Percentiles rank a stretch among this genome's conserved stretches.
Evolutionary conservation across 306 rosid species (phyloP).

Genomic region (Pachyrhizus erosus): DNA sequence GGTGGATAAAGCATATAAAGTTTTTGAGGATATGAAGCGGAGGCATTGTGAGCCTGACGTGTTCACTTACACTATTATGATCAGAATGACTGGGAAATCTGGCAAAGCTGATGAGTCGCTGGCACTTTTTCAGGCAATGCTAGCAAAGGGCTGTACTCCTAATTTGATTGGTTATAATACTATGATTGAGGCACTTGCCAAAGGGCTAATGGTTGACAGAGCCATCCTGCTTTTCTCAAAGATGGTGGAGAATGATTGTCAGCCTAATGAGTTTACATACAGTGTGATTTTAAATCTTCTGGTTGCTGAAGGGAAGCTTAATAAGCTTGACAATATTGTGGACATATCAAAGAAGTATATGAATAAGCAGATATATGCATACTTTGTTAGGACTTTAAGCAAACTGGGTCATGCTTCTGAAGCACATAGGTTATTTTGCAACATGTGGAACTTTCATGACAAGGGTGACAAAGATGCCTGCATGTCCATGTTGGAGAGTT

Average conservation of each 20-base stretch:
- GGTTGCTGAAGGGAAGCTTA: conserved; percentile 78
- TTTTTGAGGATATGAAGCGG: conserved; percentile 86
- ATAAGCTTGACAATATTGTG: conserved; percentile 70
- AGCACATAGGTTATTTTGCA: conserved; percentile 91
- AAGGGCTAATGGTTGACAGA: conserved; percentile 78
- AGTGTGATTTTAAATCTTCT: conserved; percentile 73
- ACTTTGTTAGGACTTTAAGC: conserved; percentile 77
- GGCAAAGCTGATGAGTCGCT: conserved; percentile 66
- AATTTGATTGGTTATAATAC: conserved; percentile 81
- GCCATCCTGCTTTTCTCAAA: conserved; percentile 68
- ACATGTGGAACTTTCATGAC: conserved; percentile 85
- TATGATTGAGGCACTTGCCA: conserved; percentile 81
- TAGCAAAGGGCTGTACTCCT: conserved; percentile 66
- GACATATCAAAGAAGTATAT: conserved; percentile 67
- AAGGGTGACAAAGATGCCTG: conserved; percentile 80
- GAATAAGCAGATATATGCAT: conserved; percentile 70
- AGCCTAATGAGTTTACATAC: conserved; percentile 87
- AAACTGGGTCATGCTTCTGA: conserved; percentile 82
- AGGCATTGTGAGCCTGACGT: conserved; percentile 85
- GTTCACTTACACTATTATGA: conserved; percentile 88
- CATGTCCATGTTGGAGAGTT: conserved; percentile 84
- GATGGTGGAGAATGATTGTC: conserved; percentile 79
- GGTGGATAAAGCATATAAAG: conserved; percentile 75
- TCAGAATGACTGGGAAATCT: conserved; percentile 80
- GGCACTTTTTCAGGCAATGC: conserved; percentile 70